Evolutionary conservation across 1,284 basidiomycete genomes (phyloP).

Genomic region (Kalmanozyma brasiliensis): DNA sequence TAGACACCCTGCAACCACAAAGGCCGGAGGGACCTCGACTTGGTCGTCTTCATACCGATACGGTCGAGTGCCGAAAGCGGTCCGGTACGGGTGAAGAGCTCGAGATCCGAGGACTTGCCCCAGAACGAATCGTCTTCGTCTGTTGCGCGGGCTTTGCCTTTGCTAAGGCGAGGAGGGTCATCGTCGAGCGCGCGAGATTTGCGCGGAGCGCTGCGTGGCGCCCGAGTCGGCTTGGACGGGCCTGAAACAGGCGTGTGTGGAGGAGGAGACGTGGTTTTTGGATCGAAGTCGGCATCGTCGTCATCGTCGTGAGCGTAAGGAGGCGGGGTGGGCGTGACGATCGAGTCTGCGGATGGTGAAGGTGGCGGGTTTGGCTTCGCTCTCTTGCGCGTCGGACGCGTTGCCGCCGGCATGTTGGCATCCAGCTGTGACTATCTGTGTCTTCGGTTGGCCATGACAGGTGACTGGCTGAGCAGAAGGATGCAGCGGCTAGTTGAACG

Average conservation of each 20-base stretch:
- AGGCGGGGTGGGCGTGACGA: not conserved
- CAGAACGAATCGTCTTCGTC: constrained; percentile 2
- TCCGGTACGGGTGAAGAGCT: constrained; percentile 17
- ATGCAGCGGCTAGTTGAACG: too few relatives aligned
- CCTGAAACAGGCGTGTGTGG: not conserved
- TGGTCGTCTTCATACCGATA: constrained; percentile 15
- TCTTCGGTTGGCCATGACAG: too few relatives aligned
- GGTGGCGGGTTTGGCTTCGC: constrained; percentile 8
- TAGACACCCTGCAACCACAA: constrained; percentile 30
- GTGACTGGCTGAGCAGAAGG: too few relatives aligned
- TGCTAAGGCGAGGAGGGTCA: too few relatives aligned
- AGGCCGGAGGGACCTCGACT: constrained; percentile 20
- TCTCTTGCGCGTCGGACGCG: constrained; percentile 21
- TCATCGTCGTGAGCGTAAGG: not conserved
- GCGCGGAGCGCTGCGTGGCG: constrained; percentile 11
- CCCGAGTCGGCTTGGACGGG: not conserved
- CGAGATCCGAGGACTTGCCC: constrained; percentile 21
- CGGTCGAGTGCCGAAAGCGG: constrained; percentile 15
- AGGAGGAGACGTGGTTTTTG: not conserved
- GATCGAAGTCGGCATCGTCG: not conserved
- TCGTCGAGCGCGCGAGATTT: too few relatives aligned
- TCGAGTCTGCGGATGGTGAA: not conserved
- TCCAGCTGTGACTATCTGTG: too few relatives aligned
- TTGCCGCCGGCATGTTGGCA: constrained; percentile 16
- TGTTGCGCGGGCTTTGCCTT: constrained; percentile 7